phyloP scores from a whole-genome alignment of 768 basidiomycete species.

The Xerocomus potaroensis region DNA sequence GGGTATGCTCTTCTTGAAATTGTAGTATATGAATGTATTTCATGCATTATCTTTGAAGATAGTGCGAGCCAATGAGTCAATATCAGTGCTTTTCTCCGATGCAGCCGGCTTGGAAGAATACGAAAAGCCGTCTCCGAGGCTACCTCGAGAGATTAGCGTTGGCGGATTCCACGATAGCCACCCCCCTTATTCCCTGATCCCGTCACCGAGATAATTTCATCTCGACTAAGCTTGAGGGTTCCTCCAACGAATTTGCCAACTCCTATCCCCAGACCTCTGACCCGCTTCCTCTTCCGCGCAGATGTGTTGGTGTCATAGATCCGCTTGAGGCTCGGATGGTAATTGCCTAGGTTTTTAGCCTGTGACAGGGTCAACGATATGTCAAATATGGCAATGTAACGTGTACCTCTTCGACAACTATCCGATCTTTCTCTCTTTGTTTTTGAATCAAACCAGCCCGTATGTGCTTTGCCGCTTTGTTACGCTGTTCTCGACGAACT shows the following conservation, averaged over 20 bases:
- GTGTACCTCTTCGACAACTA: constrained; percentile 64
- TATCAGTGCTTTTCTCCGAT: not conserved
- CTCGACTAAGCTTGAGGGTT: constrained; percentile 55
- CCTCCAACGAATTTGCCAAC: constrained; percentile 74
- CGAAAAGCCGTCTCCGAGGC: not conserved
- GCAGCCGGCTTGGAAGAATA: too few relatives aligned
- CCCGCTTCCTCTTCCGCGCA: constrained; percentile 41
- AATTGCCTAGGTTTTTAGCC: constrained; percentile 84
- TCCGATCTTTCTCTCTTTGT: constrained; percentile 50
- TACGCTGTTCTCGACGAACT: constrained; percentile 59
- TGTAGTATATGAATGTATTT: constrained; percentile 1
- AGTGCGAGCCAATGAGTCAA: too few relatives aligned
- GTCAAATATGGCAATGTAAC: not conserved
- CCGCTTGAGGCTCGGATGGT: constrained; percentile 74
- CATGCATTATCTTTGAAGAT: too few relatives aligned
- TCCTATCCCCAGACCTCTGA: constrained; percentile 71
- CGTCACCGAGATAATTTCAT: constrained; percentile 49
- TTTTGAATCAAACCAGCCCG: constrained; percentile 66
- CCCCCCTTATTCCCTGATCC: constrained; percentile 15
- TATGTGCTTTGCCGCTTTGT: constrained; percentile 66
- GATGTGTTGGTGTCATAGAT: constrained; percentile 45
- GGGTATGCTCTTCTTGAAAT: not conserved
- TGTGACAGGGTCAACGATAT: constrained; percentile 27
- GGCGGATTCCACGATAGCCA: not conserved
- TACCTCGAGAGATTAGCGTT: too few relatives aligned